Evolutionary conservation across 768 basidiomycete species (phyloP), one percentile per base, ranked within the genome.

Genomic region (Lactarius hatsudake): DNA sequence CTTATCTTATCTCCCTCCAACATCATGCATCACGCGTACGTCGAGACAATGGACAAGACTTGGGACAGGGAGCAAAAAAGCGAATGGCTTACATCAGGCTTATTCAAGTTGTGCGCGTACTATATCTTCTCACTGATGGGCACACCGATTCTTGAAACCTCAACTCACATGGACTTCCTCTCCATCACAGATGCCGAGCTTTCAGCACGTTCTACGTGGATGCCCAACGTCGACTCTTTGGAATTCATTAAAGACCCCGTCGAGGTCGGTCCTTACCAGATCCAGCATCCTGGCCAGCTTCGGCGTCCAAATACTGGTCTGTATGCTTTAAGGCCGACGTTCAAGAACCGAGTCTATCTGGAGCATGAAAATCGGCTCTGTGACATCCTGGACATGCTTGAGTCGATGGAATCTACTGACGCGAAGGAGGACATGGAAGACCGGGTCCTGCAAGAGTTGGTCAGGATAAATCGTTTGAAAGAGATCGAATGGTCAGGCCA

Each of bases 401-500:
- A 56, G n/a, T 34, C 55, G 17, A 56, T 34, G 32, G 32, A 56
- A n/a, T 17, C 5, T 9, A 34, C 30, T 34, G 55, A 56, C 5
- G 32, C 18, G 28, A 56, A 36, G 9, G 55, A 56, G 32, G 10
- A 34, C 18, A 34, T 56, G 55, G 55, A 56, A 34, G 55, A 61
- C 45, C 45, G 9, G 15, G 18, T 61, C 20, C 5, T 61, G 10
- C 60, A 61, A 34, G 60, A 61, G 45, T 23, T 61, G 2, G 34
- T 43, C 3, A 61, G 45, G 45, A 61, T 51, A 36, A 36, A 61
- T 48, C 1, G 23, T 5, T 34, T 61, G 43, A 61, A 61, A 15
- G 59, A 61, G 34, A 28, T 61, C 23, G 57, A 58, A 15, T 60
- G 43, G 42, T 60, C 59, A 10, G 59, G 59, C 4, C 59, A 60